A percentile compares a stretch with the other conserved stretches of the same genome.
phyloP scores from a whole-genome alignment of 805 yeast species.

The Candida tallmaniae region DNA sequence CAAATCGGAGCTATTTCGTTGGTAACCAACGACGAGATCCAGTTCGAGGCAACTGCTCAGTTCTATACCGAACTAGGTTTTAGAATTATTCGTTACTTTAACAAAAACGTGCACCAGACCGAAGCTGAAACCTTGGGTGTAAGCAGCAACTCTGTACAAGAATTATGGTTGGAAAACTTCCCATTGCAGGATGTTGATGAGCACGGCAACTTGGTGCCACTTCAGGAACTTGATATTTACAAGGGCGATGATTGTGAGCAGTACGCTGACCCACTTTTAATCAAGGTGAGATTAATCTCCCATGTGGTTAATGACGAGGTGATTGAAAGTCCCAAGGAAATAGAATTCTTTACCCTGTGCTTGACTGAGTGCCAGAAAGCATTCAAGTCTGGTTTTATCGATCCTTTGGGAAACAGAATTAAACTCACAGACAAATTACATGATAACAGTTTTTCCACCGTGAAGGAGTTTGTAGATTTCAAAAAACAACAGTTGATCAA shows the following conservation, averaged over 20 bases:
- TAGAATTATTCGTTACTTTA: constrained; percentile 52
- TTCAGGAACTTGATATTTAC: constrained; percentile 38
- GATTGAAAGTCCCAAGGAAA: constrained; percentile 11
- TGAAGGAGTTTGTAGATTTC: constrained; percentile 8
- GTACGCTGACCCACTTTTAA: constrained; percentile 23
- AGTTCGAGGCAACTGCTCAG: constrained; percentile 44
- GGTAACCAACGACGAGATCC: constrained; percentile 46
- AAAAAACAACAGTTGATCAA: background rate
- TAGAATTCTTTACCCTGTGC: constrained; percentile 30
- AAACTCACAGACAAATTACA: constrained; percentile 19
- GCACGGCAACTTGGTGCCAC: constrained; percentile 32
- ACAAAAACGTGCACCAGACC: constrained; percentile 29
- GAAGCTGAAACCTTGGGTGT: constrained; percentile 40
- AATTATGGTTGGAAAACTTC: constrained; percentile 69
- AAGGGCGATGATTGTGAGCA: constrained; percentile 31
- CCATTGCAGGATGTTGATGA: constrained; percentile 42
- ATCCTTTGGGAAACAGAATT: constrained; percentile 34
- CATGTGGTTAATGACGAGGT: background rate
- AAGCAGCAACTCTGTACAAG: constrained; percentile 61
- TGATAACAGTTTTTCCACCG: constrained; percentile 3
- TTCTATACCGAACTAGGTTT: constrained; percentile 64
- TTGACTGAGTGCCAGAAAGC: constrained; percentile 18
- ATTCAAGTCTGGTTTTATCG: constrained; percentile 16
- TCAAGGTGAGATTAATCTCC: constrained; percentile 33
- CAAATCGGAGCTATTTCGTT: constrained; percentile 51